phyloP scores from a whole-genome alignment of 2,329 filamentous ascomycete genomes.

The Colletotrichum eremochloae region DNA sequence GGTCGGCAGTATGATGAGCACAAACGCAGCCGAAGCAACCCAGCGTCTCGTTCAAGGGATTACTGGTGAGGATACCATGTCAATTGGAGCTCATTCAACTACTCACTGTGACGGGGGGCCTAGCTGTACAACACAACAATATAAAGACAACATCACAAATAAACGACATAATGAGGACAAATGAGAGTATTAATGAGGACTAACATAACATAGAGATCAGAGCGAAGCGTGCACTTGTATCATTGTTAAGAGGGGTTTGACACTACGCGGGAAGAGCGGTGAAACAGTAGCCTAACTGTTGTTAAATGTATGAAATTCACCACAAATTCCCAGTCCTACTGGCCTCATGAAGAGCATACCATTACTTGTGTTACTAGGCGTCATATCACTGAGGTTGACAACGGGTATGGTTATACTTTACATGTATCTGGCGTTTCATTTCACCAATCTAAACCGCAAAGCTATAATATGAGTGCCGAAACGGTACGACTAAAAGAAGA shows the following conservation, averaged over 20 bases:
- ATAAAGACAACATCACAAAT: not conserved
- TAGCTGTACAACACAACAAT: not conserved
- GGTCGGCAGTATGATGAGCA: slow-evolving; percentile 25
- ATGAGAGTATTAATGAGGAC: not conserved
- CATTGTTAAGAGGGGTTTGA: no score
- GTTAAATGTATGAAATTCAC: no score
- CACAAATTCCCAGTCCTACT: not conserved
- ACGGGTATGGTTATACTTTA: not conserved
- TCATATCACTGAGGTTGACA: not conserved
- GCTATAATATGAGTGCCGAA: not conserved
- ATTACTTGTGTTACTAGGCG: not conserved
- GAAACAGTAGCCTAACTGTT: not conserved
- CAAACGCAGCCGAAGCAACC: slow-evolving; percentile 35
- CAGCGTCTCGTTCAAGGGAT: slow-evolving; percentile 18
- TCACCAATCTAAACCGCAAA: not conserved
- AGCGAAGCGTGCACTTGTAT: not conserved
- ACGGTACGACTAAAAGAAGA: not conserved
- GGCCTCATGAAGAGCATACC: not conserved
- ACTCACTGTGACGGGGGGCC: no score
- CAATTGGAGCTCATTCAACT: not conserved
- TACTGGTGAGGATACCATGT: slow-evolving; percentile 7
- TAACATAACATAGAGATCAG: not conserved
- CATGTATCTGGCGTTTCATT: no score
- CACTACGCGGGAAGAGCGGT: no score
- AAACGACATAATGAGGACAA: not conserved